Evolutionary conservation across 768 basidiomycete species (phyloP), one percentile per base, ranked within the genome.

Genomic region (Russula abietina): DNA sequence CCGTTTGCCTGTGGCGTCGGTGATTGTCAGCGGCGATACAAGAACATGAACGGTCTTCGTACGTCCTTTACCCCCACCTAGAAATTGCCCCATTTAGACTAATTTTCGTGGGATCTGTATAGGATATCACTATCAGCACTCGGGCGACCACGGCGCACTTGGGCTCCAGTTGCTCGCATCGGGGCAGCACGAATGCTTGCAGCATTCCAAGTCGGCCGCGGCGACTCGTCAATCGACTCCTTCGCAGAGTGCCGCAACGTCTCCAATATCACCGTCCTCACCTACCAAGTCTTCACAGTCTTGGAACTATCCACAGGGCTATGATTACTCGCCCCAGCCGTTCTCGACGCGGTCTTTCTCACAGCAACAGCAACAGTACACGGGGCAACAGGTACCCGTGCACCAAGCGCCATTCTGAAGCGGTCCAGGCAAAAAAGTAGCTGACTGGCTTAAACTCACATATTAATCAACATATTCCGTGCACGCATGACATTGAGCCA

Each of bases 11-110:
- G 94, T 68, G 88, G 91, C 7, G 89, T 95, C 6, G 89, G 90
- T 22, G 89, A 91, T 67, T 91, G 90, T 69, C 80, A 83, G 72
- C 82, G 95, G 71, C 75, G 95, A 71, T 98, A 98, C 78, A 94
- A 98, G 82, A 98, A 99, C 72, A 96, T 98, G 94, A 98, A 98
- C 73, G 96, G 96, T 0, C 77, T 98, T 65, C 76, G 91, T 76
- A 61, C 61, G 74, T 75, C 10, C 16, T 22, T 22, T 5, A n/a
- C n/a, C 9, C 57, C 32, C 38, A 28, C 12, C 45, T 41, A 32
- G 30, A 36, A 39, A 33, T n/a, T 43, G n/a, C 52, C 53, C 58
- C 45, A 61, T 45, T 55, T 66, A 10, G 45, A 14, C 65, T 66
- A 17, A 62, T 60, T 17, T 36, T 14, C n/a, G 1, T 49, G 36